Evolutionary conservation across 306 rosid species (phyloP), one percentile per base, ranked within the genome.

Genomic region (Dalbergia cochinchinensis): DNA sequence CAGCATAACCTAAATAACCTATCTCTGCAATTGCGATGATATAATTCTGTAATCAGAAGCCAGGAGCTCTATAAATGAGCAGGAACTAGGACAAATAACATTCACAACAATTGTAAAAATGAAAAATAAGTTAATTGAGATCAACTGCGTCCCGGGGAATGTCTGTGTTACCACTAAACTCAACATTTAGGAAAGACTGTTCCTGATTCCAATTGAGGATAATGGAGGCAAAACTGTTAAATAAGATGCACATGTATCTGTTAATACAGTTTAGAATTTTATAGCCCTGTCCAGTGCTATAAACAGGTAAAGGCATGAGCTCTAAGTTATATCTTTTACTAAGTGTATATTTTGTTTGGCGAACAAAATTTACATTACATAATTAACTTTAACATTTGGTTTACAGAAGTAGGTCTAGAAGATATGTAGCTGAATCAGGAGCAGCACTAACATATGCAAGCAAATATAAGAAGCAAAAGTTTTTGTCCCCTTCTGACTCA

Each of bases 21-120:
- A 69, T 82, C 84, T 84, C 98, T 93, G 97, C 89, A 80, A 78
- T 19, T 62, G 78, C 20, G 6, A 74, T 37, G 71, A 66, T n/a
- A 78, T 33, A 62, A 82, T 45, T 58, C 18, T 39, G 71, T 20
- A 72, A 55, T 69, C 47, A 69, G 47, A 44, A 53, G 71, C 64
- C 42, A 69, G 22, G 45, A 75, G 53, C 71, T 53, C 66, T 20
- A 34, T n/a, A 41, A 58, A 78, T 67, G 79, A 26, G 50, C 18
- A 65, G 15, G 11, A 15, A 44, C 69, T 20, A 20, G 26, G 11
- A 31, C 73, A 73, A 7, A 16, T 4, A 62, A 31, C 12, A 22
- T 72, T 53, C 39, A 47, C 66, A 35, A 51, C 37, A 71, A 37
- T 60, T 64, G 11, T 42, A 16, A 69, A 60, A 60, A 20, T 4